Evolutionary conservation across 2,329 filamentous ascomycete genomes (phyloP).

Genomic region (Trichoderma lentiforme): DNA sequence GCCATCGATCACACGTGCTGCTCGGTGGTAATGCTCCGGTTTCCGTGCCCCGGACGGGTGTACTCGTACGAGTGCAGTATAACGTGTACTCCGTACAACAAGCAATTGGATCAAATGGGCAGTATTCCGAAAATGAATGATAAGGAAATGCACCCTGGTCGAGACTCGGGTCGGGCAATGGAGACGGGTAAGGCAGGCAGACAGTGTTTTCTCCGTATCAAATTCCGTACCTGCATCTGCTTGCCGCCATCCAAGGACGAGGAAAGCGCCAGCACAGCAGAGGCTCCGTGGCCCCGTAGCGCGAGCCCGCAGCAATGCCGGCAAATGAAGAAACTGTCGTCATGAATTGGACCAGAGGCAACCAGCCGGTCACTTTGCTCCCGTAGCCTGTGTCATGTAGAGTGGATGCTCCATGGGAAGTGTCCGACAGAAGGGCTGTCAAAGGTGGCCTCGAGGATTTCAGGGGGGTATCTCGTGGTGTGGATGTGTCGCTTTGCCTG

Average conservation of each 20-base stretch:
- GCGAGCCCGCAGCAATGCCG: background rate
- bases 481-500: background rate
- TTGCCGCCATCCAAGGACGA: background rate
- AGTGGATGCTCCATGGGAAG: conserved; percentile 1
- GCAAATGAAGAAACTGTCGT: background rate
- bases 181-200: background rate
- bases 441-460: background rate
- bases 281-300: background rate
- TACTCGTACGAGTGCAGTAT: background rate
- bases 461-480: background rate
- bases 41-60: background rate
- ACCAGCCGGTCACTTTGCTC: background rate
- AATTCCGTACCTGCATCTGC: background rate
- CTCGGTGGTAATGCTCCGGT: background rate
- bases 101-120: background rate
- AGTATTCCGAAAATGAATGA: background rate
- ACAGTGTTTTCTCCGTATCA: background rate
- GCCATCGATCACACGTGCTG: background rate
- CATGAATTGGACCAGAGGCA: background rate
- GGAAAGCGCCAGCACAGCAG: background rate
- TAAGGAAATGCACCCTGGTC: background rate
- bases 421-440: conserved; percentile 1
- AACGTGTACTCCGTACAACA: background rate
- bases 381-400: conserved; percentile 1
- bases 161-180: background rate